A percentile compares a stretch with the other conserved stretches of the same genome.
These are phyloP conservation scores for Sechiopsis laciniata DNA, from an alignment of 306 rosid species.

Conservation along the genomic window DNA sequence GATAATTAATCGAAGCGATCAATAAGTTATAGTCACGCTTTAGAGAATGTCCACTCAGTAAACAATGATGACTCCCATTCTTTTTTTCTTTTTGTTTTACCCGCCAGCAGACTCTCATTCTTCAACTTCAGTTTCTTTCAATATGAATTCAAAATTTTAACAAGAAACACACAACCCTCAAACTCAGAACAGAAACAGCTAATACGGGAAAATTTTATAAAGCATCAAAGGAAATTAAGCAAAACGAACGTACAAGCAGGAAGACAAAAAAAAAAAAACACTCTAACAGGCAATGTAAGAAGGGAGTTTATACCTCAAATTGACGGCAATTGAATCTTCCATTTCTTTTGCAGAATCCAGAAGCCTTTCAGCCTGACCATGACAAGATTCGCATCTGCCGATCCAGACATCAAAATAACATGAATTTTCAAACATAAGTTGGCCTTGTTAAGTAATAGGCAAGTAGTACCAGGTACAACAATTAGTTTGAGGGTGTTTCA, in stretches of 20 bases:
- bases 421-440: not conserved
- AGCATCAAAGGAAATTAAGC: conserved; percentile 10
- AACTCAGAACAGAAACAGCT: not conserved
- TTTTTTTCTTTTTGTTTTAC: not conserved
- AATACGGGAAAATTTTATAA: not conserved
- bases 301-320: conserved; percentile 62
- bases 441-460: not conserved
- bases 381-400: conserved; percentile 93
- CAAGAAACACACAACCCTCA: not conserved
- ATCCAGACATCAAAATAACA: conserved; percentile 20
- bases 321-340: conserved; percentile 98
- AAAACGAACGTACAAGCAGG: not conserved
- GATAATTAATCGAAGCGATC: not conserved
- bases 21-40: not conserved
- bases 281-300: not conserved
- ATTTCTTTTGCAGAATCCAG: conserved; percentile 98
- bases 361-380: conserved; percentile 98
- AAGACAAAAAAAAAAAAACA: not conserved
- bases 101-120: not conserved
- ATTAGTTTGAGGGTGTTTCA: conserved; percentile 4
- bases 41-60: not conserved
- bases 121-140: not conserved
- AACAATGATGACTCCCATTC: conserved; percentile 1
- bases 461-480: not conserved
- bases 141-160: not conserved